These are phyloP conservation scores for Camelina sativa DNA, from an alignment of 345 rosid genomes.

Conservation along the genomic window DNA sequence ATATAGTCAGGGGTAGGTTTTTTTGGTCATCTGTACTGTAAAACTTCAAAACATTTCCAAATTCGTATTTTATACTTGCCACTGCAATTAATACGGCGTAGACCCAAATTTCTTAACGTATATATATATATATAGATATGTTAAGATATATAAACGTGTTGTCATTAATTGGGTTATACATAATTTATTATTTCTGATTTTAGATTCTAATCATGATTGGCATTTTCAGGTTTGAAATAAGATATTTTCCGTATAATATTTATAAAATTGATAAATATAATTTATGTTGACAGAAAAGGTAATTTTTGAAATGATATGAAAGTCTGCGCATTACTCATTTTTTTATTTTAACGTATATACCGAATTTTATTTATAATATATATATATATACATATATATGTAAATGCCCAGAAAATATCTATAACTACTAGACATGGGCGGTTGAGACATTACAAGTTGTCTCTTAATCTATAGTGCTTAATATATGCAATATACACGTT, in stretches of 20 bases:
- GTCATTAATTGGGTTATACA: constrained; percentile 2
- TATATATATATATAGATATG: background rate
- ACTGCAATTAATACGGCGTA: background rate
- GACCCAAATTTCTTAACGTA: background rate
- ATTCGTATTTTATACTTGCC: background rate
- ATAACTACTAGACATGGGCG: constrained; percentile 34
- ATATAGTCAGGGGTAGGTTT: background rate
- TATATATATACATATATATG: background rate
- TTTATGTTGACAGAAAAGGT: constrained; percentile 27
- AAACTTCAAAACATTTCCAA: background rate
- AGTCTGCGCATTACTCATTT: background rate
- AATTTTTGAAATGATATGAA: constrained; percentile 8
- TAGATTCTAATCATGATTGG: constrained; percentile 1
- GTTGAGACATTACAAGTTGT: constrained; percentile 28
- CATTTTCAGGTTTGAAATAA: background rate
- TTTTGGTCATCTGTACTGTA: background rate
- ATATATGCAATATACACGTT: constrained; percentile 26
- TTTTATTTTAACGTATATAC: background rate
- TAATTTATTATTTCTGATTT: background rate
- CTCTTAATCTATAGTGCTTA: constrained; percentile 27
- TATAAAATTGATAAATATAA: background rate
- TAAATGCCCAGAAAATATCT: constrained; percentile 7
- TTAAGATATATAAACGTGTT: background rate
- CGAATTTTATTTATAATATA: background rate
- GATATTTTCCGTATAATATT: background rate